These are phyloP conservation scores for Mortierella sp. DNA, from an alignment of 371 early-diverging fungal species.

Conservation along the genomic window DNA sequence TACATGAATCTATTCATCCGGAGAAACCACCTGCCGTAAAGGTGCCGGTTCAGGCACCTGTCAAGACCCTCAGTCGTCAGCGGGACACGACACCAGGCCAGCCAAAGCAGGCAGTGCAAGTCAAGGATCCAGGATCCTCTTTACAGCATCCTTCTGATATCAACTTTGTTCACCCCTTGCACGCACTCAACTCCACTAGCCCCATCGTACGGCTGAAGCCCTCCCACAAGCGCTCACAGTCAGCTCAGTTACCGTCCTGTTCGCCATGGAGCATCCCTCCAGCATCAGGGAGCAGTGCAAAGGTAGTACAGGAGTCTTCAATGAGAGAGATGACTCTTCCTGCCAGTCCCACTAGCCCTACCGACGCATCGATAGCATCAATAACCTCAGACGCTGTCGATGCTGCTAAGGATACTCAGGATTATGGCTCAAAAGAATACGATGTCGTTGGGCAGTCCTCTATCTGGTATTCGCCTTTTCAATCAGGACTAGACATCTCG, in stretches of 20 bases:
- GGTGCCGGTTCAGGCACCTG: neutral
- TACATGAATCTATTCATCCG: too few species aligned
- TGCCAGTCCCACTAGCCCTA: neutral
- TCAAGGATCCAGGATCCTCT: neutral
- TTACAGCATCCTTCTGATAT: neutral
- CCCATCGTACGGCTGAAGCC: constrained; percentile 39
- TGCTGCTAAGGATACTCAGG: neutral
- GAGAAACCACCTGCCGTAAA: too few species aligned
- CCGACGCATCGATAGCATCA: neutral
- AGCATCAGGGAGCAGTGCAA: constrained; percentile 1
- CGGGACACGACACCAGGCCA: neutral
- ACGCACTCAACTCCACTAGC: constrained; percentile 46
- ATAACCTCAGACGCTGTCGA: neutral
- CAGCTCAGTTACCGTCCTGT: constrained; percentile 42
- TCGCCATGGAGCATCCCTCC: constrained; percentile 38
- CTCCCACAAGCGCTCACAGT: constrained; percentile 47
- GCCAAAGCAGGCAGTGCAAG: neutral
- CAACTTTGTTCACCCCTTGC: constrained; percentile 35
- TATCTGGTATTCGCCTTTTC: constrained; percentile 54
- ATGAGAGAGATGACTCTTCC: constrained; percentile 12
- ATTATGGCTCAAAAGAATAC: constrained; percentile 1
- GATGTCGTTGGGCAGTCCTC: constrained; percentile 28
- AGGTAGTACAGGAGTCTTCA: constrained; percentile 6
- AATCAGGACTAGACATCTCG: constrained; percentile 49
- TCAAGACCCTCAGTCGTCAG: neutral